A percentile compares a stretch with the other conserved stretches of the same genome.
Conservation (phyloP, 768 basidiomycete genomes). For the Russula sp. region DNA sequence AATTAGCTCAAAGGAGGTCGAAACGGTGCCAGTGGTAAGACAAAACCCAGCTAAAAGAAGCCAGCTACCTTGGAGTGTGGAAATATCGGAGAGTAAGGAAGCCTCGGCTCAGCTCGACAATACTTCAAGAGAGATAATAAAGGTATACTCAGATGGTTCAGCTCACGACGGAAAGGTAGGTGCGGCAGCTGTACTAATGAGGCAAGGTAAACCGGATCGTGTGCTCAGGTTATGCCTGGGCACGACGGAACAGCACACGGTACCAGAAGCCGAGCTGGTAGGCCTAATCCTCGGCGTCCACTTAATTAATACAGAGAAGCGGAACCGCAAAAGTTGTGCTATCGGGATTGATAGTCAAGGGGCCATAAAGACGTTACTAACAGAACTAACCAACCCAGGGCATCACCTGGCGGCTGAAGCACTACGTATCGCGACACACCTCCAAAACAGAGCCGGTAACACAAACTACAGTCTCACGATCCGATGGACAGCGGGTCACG, state of each 20-base stretch:
- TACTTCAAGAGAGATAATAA: too few species aligned
- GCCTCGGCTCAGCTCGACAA: too few species aligned
- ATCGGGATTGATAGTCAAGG: neutral
- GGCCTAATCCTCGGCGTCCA: neutral
- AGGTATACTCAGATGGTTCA: too few species aligned
- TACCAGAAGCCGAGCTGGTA: neutral
- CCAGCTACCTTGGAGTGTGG: fast-evolving
- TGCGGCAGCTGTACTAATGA: neutral
- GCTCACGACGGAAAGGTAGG: neutral
- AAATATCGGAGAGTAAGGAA: too few species aligned
- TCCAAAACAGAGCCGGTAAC: neutral
- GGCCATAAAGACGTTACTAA: neutral
- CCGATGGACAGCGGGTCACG: neutral
- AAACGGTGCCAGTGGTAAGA: neutral
- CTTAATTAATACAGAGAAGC: neutral
- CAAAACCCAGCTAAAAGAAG: neutral
- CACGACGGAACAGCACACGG: neutral
- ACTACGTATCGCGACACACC: neutral
- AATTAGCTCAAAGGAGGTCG: neutral
- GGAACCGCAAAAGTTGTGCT: neutral
- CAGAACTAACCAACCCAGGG: neutral
- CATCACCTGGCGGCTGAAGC: neutral
- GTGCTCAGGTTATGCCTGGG: neutral
- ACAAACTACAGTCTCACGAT: neutral
- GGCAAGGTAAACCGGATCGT: neutral